These are phyloP conservation scores for Botrytis pseudocinerea DNA, from an alignment of 2,329 filamentous ascomycete species.

Conservation along the genomic window DNA sequence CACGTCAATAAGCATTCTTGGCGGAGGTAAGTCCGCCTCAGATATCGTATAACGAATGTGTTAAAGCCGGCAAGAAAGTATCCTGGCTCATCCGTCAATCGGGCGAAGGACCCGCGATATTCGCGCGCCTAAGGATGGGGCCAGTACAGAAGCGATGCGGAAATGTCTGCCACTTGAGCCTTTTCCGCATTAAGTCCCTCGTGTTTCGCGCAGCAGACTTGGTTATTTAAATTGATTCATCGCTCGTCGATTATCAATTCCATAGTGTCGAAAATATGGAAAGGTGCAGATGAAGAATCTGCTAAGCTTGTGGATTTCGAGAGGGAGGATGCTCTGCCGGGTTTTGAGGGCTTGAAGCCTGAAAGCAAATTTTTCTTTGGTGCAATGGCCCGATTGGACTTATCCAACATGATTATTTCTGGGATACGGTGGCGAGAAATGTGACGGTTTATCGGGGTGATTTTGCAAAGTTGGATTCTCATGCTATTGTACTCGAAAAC, in stretches of 20 bases:
- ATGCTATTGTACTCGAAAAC: too few species aligned
- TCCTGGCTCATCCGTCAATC: conserved; percentile 10
- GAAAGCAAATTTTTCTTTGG: conserved; percentile 34
- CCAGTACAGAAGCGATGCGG: conserved; percentile 24
- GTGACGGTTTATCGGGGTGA: conserved; percentile 16
- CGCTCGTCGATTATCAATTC: conserved; percentile 26
- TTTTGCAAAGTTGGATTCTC: conserved; percentile 29
- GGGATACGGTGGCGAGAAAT: conserved; percentile 34
- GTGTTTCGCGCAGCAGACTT: conserved; percentile 24
- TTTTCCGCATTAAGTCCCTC: conserved; percentile 26
- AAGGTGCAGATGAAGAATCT: conserved; percentile 28
- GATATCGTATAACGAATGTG: conserved; percentile 16
- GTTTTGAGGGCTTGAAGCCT: conserved; percentile 16
- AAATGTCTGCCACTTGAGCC: conserved; percentile 29
- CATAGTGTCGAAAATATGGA: conserved; percentile 32
- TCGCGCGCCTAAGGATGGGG: neutral
- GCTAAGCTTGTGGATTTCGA: conserved; percentile 34
- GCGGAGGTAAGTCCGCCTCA: conserved; percentile 14
- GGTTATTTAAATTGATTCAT: conserved; percentile 25
- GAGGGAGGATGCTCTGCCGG: conserved; percentile 28
- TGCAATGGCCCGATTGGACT: conserved; percentile 37
- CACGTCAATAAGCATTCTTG: conserved; percentile 16
- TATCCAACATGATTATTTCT: conserved; percentile 37
- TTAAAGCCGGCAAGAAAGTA: conserved; percentile 11
- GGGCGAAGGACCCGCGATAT: neutral